Conservation (phyloP, 2,329 filamentous ascomycete genomes). For the Paramyrothecium roridum region DNA sequence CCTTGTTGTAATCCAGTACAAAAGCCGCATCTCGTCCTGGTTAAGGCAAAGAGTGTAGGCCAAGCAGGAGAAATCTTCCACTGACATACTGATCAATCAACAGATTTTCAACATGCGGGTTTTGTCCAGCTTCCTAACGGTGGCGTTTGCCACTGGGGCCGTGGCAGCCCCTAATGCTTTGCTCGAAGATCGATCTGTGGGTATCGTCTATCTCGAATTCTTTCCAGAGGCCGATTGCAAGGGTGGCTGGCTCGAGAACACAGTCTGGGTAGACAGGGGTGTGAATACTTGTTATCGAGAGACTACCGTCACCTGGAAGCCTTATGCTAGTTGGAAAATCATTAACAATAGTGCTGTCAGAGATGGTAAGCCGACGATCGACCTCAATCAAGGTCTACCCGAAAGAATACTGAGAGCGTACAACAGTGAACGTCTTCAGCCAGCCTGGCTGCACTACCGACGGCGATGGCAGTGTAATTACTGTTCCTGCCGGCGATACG, state of each 20-base stretch:
- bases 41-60: too few relatives aligned
- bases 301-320: background rate
- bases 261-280: background rate
- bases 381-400: too few relatives aligned
- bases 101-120: background rate
- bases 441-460: background rate
- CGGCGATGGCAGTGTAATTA: background rate
- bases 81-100: background rate
- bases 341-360: background rate
- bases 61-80: too few relatives aligned
- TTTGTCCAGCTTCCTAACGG: background rate
- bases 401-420: too few relatives aligned
- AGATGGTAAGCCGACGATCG: background rate
- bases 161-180: background rate
- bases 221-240: background rate
- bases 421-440: background rate
- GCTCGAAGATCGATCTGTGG: background rate
- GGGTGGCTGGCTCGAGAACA: background rate
- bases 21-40: background rate
- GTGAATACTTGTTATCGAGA: background rate
- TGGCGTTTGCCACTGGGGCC: background rate
- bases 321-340: background rate
- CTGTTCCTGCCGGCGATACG: background rate
- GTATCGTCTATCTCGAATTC: background rate
- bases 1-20: background rate